These are phyloP conservation scores for Chrysoporthe austroafricana DNA, from an alignment of 2,329 filamentous ascomycete species.

Conservation along the genomic window DNA sequence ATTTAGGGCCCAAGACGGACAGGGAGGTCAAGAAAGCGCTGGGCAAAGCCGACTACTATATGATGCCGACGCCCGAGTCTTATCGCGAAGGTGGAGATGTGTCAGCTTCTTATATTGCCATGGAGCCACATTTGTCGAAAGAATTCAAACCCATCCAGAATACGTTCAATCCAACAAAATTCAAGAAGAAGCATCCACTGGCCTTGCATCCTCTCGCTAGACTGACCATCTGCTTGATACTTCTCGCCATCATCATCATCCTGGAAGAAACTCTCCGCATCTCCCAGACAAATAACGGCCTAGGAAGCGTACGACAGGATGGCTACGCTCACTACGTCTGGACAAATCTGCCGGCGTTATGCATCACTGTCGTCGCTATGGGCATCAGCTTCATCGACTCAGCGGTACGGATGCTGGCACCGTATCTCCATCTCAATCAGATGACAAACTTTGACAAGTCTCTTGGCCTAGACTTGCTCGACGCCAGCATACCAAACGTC, in stretches of 20 bases:
- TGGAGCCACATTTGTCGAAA: not conserved
- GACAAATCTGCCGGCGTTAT: not conserved
- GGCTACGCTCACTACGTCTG: not conserved
- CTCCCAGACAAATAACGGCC: not conserved
- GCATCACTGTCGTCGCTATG: not conserved
- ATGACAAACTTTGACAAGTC: not conserved
- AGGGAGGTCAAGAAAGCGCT: not conserved
- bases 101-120: not conserved
- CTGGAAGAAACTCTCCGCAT: not conserved
- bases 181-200: not conserved
- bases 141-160: not conserved
- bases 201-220: not conserved
- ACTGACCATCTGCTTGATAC: not conserved
- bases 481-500: not conserved
- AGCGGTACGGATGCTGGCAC: not conserved
- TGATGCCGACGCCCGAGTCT: not conserved
- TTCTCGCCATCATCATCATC: not conserved
- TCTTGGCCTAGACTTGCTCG: not conserved
- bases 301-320: not conserved
- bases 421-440: not conserved
- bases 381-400: not conserved
- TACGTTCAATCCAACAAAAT: not conserved
- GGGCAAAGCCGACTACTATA: not conserved
- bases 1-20: not conserved
- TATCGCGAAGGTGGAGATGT: not conserved